Base-by-base conservation (phyloP, 2,329 filamentous ascomycete species). In the Clathrospora elynae region DNA sequence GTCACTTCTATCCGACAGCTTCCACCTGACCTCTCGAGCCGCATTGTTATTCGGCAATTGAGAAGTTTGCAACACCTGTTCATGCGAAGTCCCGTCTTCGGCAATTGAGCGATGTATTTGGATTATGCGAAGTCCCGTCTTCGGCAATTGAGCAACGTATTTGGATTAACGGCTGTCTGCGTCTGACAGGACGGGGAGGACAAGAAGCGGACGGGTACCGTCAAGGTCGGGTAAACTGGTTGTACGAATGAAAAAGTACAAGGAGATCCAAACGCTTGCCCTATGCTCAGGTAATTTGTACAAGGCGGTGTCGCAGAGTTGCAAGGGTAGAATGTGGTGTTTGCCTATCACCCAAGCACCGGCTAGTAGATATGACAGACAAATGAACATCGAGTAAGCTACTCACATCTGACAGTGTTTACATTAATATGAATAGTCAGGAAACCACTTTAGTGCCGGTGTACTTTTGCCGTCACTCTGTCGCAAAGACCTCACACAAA, bases 161-260 rank as follows among this genome's bases (percentile, higher is more conserved):
- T 36, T 46, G 32, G 46, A 38, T 45, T 42, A 35, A 45, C 42
- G 41, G 54, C 35, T 46, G 40, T 23, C 18, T 53, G 47, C 42
- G 44, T 48, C 40, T 53, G 56, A 55, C 52, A 59, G 46, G 56
- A 55, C 52, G 58, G 46, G 54, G 42, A 48, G 46, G 41, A 47
- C 47, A 43, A 37, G 28, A 35, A n/a, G n/a, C 35, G 36, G 50
- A 42, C 40, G 35, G 42, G 38, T 40, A 47, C 25, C n/a, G 37
- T 46, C 42, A 51, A 46, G 23, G 18, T 37, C 34, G 34, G 42
- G 23, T 41, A 42, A 17, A 25, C 8, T 19, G 23, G 20, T 30
- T 11, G 25, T 25, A 30, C 35, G 16, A 10, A 30, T 7, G 18
- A 12, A 20, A 32, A n/a, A 11, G 25, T 16, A 36, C 16, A 34